Evolutionary conservation across 306 rosid genomes (phyloP).

Genomic region (Cucurbita pepo): DNA sequence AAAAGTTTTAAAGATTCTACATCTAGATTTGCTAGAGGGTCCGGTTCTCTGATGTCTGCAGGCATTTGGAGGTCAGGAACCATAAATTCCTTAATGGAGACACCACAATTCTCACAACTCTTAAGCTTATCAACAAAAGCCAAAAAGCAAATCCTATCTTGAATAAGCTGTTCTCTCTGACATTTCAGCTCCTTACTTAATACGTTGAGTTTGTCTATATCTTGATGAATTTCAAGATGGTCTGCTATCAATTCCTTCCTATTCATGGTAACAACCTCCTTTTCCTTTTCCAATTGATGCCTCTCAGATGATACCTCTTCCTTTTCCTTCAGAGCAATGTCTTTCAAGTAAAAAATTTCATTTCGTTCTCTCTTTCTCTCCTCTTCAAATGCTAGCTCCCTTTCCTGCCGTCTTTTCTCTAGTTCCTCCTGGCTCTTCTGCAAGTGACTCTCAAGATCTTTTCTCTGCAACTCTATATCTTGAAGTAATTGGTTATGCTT

Average conservation of each 20-base stretch:
- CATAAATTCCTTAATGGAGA: constrained; percentile 36
- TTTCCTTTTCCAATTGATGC: constrained; percentile 34
- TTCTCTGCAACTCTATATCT: constrained; percentile 47
- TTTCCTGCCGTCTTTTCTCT: constrained; percentile 37
- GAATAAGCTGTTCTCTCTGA: constrained; percentile 54
- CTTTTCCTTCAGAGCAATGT: constrained; percentile 41
- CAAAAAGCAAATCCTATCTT: constrained; percentile 47
- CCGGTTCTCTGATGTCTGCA: constrained; percentile 23
- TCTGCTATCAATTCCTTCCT: constrained; percentile 39
- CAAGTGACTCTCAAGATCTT: constrained; percentile 48
- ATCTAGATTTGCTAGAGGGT: constrained; percentile 18
- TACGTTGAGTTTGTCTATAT: constrained; percentile 52
- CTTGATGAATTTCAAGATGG: constrained; percentile 57
- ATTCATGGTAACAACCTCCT: constrained; percentile 36
- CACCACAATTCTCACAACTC: constrained; percentile 60
- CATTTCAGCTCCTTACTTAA: constrained; percentile 64
- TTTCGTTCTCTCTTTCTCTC: constrained; percentile 42
- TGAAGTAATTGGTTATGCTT: constrained; percentile 36
- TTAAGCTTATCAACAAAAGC: constrained; percentile 59
- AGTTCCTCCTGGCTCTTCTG: constrained; percentile 39
- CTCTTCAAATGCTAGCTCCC: constrained; percentile 53
- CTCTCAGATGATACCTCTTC: constrained; percentile 45
- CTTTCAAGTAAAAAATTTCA: constrained; percentile 40
- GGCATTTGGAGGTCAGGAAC: constrained; percentile 50
- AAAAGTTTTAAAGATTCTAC: constrained; percentile 13